These are phyloP conservation scores for Sarocladium kiliense DNA, from an alignment of 2,329 filamentous ascomycete genomes.

Conservation along the genomic window DNA sequence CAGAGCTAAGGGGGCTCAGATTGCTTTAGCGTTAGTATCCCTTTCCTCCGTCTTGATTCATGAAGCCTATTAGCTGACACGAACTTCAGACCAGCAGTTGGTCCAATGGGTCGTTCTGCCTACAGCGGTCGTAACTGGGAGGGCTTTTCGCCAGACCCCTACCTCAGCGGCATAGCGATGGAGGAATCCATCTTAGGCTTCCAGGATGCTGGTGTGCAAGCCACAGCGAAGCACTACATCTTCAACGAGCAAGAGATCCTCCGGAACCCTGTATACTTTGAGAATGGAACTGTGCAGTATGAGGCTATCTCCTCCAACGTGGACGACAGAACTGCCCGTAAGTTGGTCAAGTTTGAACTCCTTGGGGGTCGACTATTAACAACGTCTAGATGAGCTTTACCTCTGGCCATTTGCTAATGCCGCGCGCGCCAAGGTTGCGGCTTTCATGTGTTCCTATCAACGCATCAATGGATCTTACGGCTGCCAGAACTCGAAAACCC, in stretches of 20 bases:
- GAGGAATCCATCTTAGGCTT: constrained; percentile 27
- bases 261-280: constrained; percentile 19
- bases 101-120: constrained; percentile 37
- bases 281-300: constrained; percentile 19
- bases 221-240: constrained; percentile 34
- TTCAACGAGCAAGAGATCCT: constrained; percentile 30
- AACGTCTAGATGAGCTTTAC: constrained; percentile 18
- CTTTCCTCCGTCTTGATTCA: background rate
- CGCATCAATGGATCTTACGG: constrained; percentile 36
- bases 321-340: constrained; percentile 51
- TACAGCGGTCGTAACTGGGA: constrained; percentile 62
- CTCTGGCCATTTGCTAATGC: constrained; percentile 31
- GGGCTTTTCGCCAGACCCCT: constrained; percentile 59
- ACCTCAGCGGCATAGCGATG: constrained; percentile 54
- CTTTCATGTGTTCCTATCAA: constrained; percentile 51
- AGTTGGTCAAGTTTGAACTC: constrained; percentile 31
- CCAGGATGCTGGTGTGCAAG: constrained; percentile 31
- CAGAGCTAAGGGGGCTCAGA: constrained; percentile 66
- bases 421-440: constrained; percentile 24
- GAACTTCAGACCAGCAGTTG: constrained; percentile 26
- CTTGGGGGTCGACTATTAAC: background rate
- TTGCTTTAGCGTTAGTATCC: constrained; percentile 43
- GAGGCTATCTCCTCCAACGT: constrained; percentile 39
- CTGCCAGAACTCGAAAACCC: constrained; percentile 28
- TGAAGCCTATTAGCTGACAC: too few species aligned